These are phyloP conservation scores for Hygrophila difformis DNA, from an alignment of 257 asterid species.

Conservation along the genomic window DNA sequence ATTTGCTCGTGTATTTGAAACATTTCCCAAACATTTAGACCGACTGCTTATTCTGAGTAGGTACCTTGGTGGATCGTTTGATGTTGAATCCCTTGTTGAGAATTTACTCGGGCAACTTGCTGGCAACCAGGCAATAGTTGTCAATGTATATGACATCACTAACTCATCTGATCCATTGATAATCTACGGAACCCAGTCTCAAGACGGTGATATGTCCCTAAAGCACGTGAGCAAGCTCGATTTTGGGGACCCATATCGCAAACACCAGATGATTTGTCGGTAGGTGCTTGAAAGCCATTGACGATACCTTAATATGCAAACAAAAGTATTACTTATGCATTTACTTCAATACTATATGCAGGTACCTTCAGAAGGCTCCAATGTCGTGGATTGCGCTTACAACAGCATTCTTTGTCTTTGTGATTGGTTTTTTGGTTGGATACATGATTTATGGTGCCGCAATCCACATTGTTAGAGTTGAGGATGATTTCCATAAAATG, in stretches of 20 bases:
- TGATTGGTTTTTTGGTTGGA: constrained; percentile 49
- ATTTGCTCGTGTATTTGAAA: too few relatives aligned
- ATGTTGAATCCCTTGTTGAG: constrained; percentile 85
- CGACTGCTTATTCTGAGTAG: constrained; percentile 23
- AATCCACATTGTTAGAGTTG: constrained; percentile 66
- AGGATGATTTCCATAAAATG: constrained; percentile 73
- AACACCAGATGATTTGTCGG: constrained; percentile 93
- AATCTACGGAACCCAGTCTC: constrained; percentile 63
- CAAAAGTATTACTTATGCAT: not conserved
- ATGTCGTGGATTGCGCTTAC: constrained; percentile 52
- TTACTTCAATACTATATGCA: constrained; percentile 17
- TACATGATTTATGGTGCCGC: constrained; percentile 55
- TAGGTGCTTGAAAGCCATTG: constrained; percentile 17
- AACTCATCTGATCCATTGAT: constrained; percentile 66
- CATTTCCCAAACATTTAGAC: too few relatives aligned
- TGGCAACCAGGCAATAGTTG: constrained; percentile 67
- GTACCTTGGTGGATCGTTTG: constrained; percentile 94
- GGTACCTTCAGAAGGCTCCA: constrained; percentile 80
- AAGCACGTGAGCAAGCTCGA: constrained; percentile 65
- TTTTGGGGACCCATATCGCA: constrained; percentile 86
- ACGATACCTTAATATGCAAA: not conserved
- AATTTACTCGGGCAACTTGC: constrained; percentile 90
- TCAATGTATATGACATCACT: constrained; percentile 73
- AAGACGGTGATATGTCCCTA: constrained; percentile 53
- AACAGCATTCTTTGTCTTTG: constrained; percentile 40